Conservation (phyloP, 2,329 filamentous ascomycete genomes). For the Claviceps humidiphila region DNA sequence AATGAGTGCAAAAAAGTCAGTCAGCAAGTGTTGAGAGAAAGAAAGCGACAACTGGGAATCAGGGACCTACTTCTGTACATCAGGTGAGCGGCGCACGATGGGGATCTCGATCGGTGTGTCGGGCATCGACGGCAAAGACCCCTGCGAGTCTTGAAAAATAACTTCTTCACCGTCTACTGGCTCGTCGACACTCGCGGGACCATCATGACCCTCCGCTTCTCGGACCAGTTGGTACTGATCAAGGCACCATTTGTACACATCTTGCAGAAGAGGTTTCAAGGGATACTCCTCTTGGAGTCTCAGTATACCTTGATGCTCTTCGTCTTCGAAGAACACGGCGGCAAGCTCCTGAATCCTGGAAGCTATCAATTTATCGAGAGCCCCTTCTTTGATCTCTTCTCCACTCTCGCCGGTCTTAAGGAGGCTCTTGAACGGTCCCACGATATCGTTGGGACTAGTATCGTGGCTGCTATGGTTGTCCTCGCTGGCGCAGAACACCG, state of each 20-base stretch:
- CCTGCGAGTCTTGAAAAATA: not conserved
- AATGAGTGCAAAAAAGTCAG: not conserved
- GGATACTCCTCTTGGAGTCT: conserved; percentile 10
- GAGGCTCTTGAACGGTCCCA: conserved; percentile 15
- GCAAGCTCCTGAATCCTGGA: not conserved
- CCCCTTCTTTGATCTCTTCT: not conserved
- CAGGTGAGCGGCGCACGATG: not conserved
- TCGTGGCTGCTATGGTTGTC: not conserved
- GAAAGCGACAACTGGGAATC: not conserved
- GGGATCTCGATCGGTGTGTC: not conserved
- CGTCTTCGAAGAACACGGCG: not conserved
- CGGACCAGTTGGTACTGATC: conserved; percentile 7
- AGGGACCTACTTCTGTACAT: conserved; percentile 1
- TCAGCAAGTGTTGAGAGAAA: not conserved
- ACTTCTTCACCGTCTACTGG: not conserved
- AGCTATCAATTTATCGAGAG: not conserved
- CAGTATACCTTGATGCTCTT: conserved; percentile 4
- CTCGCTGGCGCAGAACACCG: conserved; percentile 16
- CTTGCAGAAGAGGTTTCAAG: conserved; percentile 8
- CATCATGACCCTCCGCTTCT: not conserved
- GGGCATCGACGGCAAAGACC: not conserved
- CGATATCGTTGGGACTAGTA: conserved; percentile 5
- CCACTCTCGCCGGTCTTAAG: conserved; percentile 4
- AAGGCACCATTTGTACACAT: conserved; percentile 11
- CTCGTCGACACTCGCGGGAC: not conserved